Conservation (phyloP, 176 grass and related monocot genomes). For the Melocanna baccifera region DNA sequence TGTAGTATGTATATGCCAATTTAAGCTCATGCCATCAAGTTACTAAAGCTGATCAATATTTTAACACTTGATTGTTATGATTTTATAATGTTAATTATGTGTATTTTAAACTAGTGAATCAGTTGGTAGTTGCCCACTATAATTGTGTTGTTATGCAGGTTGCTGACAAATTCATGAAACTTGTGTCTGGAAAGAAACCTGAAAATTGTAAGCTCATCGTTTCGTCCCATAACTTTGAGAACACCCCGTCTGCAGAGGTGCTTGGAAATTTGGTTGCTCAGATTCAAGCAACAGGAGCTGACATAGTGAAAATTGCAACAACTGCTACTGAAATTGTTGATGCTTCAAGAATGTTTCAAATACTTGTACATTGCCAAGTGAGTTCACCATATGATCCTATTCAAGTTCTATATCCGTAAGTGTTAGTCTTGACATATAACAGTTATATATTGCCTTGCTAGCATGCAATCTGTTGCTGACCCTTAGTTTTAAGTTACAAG, state of each 20-base stretch:
- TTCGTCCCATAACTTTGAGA: slow-evolving; percentile 92
- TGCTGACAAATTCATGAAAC: slow-evolving; percentile 68
- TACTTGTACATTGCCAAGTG: slow-evolving; percentile 68
- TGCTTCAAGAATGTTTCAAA: slow-evolving; percentile 83
- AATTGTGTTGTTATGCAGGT: slow-evolving; percentile 46
- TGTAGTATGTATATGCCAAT: not conserved
- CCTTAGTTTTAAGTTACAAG: not conserved
- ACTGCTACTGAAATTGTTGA: slow-evolving; percentile 86
- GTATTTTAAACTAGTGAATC: not conserved
- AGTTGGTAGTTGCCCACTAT: not conserved
- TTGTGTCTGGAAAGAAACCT: slow-evolving; percentile 76
- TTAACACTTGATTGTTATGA: not conserved
- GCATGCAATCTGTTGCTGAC: not conserved
- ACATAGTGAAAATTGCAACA: slow-evolving; percentile 91
- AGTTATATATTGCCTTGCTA: not conserved
- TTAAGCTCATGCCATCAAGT: not conserved
- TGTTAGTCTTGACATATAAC: not conserved
- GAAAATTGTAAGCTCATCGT: slow-evolving; percentile 84
- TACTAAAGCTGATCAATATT: not conserved
- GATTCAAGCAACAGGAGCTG: slow-evolving; percentile 79
- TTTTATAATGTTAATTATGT: not conserved
- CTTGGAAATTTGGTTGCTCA: slow-evolving; percentile 60
- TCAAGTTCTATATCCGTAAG: not conserved
- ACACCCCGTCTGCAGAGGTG: slow-evolving; percentile 71
- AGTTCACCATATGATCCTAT: slow-evolving; percentile 25